Evolutionary conservation across 2,329 filamentous ascomycete genomes (phyloP), one percentile per base, ranked within the genome.

Genomic region (Alternaria sp.): DNA sequence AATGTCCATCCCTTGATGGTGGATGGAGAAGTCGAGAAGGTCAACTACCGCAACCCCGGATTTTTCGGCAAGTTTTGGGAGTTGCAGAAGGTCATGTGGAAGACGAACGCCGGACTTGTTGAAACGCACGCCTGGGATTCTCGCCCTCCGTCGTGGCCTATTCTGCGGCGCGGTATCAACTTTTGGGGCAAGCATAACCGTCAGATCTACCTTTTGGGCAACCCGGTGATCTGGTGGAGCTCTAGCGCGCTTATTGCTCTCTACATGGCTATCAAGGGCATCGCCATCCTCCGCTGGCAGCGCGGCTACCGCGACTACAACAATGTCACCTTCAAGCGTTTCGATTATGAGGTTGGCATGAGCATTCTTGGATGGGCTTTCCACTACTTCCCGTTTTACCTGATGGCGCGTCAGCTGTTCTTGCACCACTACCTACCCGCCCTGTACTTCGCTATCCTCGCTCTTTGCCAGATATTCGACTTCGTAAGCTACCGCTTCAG

Each of bases 31-130:
- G 56, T 59, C 13, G 95, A 98, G 77, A 97, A 92, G 81, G 94
- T 97, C 79, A 99, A 98, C 81, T 99, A 99, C 80, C 88, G 87
- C 71, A 89, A 93, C 70, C 95, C 94, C 13, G 93, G 94, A 28
- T 99, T 99, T 86, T 89, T 99, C 62, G 92, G 92, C 72, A 99
- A 99, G 79, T 99, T 99, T 82, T 93, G 90, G 87, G 95, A 99
- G 80, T 85, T 99, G 42, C 93, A 99, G 76, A 89, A 91, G 79
- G 95, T 99, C 64, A 99, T 99, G 95, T 99, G 95, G 95, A 93
- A 86, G 71, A 99, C 95, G 34, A 99, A 99, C 75, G 95, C 95
- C 31, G 95, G 95, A 41, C 87, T 99, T 48, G 92, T 95, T 26
- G 95, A 99, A 73, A 97, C 93, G 17, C 95, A 99, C 75, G 92